Evolutionary conservation across 495 filamentous ascomycete species (phyloP).

Genomic region (Aspergillus homomorphus): DNA sequence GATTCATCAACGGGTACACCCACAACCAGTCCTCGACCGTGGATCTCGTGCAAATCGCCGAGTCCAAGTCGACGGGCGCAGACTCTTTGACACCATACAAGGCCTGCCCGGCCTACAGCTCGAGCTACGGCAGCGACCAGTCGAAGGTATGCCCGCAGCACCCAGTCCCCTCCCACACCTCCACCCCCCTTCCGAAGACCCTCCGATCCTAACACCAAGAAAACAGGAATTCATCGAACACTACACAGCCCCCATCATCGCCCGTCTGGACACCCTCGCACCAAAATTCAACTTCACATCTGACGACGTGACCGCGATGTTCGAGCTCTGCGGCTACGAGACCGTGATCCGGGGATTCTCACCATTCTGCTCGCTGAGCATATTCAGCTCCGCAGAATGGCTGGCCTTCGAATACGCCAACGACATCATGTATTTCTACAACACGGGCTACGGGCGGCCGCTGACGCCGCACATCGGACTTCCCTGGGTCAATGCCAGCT

Average conservation of each 20-base stretch:
- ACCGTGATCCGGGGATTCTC: slow-evolving; percentile 25
- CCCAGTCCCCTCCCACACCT: neutral
- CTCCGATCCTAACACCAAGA: neutral
- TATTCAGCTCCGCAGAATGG: slow-evolving; percentile 23
- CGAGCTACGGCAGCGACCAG: slow-evolving; percentile 22
- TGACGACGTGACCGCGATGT: slow-evolving; percentile 25
- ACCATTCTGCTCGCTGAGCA: slow-evolving; percentile 19
- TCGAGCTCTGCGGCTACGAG: slow-evolving; percentile 28
- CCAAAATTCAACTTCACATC: slow-evolving; percentile 22
- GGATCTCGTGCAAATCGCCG: slow-evolving; percentile 16
- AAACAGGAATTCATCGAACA: slow-evolving; percentile 14
- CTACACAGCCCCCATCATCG: slow-evolving; percentile 20
- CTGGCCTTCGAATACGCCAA: slow-evolving; percentile 26
- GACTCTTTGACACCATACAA: slow-evolving; percentile 27
- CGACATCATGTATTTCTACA: slow-evolving; percentile 27
- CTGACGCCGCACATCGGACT: slow-evolving; percentile 17
- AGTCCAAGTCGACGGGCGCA: slow-evolving; percentile 19
- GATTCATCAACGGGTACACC: slow-evolving; percentile 22
- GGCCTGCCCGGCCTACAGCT: slow-evolving; percentile 21
- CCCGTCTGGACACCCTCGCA: slow-evolving; percentile 14
- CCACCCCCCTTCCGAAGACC: neutral
- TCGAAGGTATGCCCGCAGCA: slow-evolving; percentile 13
- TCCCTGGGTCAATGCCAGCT: slow-evolving; percentile 20
- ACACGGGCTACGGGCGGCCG: slow-evolving; percentile 20
- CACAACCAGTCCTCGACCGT: slow-evolving; percentile 13